These are phyloP conservation scores for Colletotrichum sp. DNA, from an alignment of 2,329 filamentous ascomycete species.

Conservation along the genomic window DNA sequence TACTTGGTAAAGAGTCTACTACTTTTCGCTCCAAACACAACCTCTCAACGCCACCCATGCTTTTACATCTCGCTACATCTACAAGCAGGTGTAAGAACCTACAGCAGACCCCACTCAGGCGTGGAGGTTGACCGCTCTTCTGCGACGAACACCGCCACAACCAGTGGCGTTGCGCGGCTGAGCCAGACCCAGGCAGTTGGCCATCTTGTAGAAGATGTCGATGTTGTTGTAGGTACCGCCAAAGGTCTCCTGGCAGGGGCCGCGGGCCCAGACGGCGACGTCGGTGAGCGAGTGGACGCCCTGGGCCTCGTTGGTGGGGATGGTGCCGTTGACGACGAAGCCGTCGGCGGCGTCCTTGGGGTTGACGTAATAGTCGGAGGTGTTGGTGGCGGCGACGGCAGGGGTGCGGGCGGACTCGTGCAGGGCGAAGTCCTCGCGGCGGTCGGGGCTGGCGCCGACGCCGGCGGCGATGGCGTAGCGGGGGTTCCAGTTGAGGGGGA, in stretches of 20 bases:
- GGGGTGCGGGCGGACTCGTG: slow-evolving; percentile 68
- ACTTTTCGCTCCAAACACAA: background rate
- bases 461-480: slow-evolving; percentile 81
- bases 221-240: slow-evolving; percentile 74
- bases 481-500: slow-evolving; percentile 85
- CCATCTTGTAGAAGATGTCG: slow-evolving; percentile 78
- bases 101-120: background rate
- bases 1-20: background rate
- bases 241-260: slow-evolving; percentile 80
- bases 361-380: slow-evolving; percentile 69
- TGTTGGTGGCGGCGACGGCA: slow-evolving; percentile 51
- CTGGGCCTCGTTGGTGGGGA: slow-evolving; percentile 66
- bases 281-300: slow-evolving; percentile 82
- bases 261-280: slow-evolving; percentile 78
- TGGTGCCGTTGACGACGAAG: slow-evolving; percentile 77
- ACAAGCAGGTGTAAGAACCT: background rate
- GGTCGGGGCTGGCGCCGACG: slow-evolving; percentile 74
- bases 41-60: slow-evolving; percentile 2
- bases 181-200: slow-evolving; percentile 67
- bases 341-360: slow-evolving; percentile 69
- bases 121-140: background rate
- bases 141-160: background rate
- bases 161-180: slow-evolving; percentile 21
- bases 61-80: background rate
- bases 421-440: slow-evolving; percentile 77